These are phyloP conservation scores for Talaromyces stipitatus DNA, from an alignment of 495 filamentous ascomycete species.

Conservation along the genomic window DNA sequence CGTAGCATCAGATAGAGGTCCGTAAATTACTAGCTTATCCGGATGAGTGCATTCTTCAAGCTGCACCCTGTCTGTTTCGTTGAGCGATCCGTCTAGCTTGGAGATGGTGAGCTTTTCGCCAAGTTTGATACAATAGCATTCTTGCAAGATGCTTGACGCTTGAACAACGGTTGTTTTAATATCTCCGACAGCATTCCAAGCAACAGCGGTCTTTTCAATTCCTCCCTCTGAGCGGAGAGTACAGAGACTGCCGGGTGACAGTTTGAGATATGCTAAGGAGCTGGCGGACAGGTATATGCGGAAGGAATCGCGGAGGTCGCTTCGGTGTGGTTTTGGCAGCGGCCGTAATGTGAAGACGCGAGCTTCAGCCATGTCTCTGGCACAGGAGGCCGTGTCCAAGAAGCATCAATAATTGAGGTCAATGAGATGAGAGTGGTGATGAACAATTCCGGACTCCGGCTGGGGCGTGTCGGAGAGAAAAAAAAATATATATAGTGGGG, in stretches of 20 bases:
- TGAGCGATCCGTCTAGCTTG: conserved; percentile 26
- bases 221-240: conserved; percentile 38
- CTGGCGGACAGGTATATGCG: conserved; percentile 61
- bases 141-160: conserved; percentile 58
- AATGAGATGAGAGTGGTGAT: background rate
- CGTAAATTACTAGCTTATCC: conserved; percentile 24
- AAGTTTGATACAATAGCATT: conserved; percentile 55
- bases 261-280: conserved; percentile 49
- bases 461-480: no score
- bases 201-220: conserved; percentile 47
- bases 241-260: conserved; percentile 54
- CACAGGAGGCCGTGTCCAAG: background rate
- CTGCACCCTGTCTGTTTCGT: conserved; percentile 34
- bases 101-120: conserved; percentile 53
- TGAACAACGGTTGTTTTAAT: conserved; percentile 57
- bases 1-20: conserved; percentile 22
- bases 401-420: background rate
- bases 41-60: conserved; percentile 44
- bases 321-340: conserved; percentile 40
- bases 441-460: background rate
- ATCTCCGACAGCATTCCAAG: conserved; percentile 57
- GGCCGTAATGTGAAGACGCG: conserved; percentile 48
- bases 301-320: conserved; percentile 52
- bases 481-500: no score
- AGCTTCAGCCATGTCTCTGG: conserved; percentile 27